Percentiles rank a stretch among this genome's conserved stretches.
phyloP scores from a whole-genome alignment of 176 grass and related monocot genomes.

The Bolboschoenus planiculmis region DNA sequence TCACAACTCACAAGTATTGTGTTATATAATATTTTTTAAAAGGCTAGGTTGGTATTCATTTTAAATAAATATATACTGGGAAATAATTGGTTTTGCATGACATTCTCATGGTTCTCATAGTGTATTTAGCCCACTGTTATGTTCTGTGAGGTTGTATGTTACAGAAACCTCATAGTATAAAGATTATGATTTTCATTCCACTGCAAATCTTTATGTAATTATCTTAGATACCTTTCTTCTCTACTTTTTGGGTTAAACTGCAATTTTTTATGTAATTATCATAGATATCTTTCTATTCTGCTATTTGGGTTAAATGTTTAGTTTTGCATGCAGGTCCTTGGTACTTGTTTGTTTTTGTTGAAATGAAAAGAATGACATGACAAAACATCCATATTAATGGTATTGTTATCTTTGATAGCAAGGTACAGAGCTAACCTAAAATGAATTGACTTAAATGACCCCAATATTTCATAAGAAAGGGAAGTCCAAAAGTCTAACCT shows the following conservation, averaged over 20 bases:
- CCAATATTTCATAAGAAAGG: not conserved
- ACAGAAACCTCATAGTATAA: not conserved
- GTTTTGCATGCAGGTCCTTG: constrained; percentile 27
- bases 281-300: not conserved
- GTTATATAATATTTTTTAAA: not conserved
- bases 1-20: not conserved
- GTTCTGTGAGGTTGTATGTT: not conserved
- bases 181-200: not conserved
- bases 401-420: constrained; percentile 14
- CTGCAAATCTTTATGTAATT: not conserved
- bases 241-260: not conserved
- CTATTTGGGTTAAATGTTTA: constrained; percentile 19
- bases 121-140: not conserved
- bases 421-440: not conserved
- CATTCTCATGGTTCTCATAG: not conserved
- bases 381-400: constrained; percentile 20
- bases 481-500: not conserved
- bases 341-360: constrained; percentile 14
- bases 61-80: not conserved
- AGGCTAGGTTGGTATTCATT: not conserved
- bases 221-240: not conserved
- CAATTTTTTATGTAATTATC: not conserved
- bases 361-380: constrained; percentile 27
- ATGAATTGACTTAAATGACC: not conserved
- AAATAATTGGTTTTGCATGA: not conserved